Percentiles rank a stretch among this genome's conserved stretches.
These are phyloP conservation scores for Aspergillus hiratsukae DNA, from an alignment of 2,329 filamentous ascomycete genomes.

Conservation along the genomic window DNA sequence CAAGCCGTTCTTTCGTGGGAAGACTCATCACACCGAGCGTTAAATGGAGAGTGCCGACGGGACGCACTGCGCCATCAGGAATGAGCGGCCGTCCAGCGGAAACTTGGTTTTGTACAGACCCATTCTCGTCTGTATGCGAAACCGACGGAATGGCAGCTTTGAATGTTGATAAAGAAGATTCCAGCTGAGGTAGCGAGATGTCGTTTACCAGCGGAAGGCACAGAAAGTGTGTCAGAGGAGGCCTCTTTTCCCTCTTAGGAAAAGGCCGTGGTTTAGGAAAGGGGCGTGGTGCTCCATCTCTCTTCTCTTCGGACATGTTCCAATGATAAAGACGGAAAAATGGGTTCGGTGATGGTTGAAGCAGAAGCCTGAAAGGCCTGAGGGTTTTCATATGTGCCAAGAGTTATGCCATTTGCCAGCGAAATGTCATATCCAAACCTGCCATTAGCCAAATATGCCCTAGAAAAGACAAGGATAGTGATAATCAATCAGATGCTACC, in stretches of 20 bases:
- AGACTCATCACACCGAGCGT: conserved; percentile 85
- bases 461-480: background rate
- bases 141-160: conserved; percentile 48
- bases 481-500: background rate
- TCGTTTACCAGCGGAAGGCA: conserved; percentile 59
- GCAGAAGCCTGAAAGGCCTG: conserved; percentile 2
- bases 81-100: conserved; percentile 44
- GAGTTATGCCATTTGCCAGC: background rate
- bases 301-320: conserved; percentile 5
- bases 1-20: conserved; percentile 45
- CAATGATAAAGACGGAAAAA: background rate
- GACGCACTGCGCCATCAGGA: conserved; percentile 65
- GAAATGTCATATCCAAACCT: background rate
- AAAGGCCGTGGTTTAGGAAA: conserved; percentile 3
- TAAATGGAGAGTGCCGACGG: conserved; percentile 75
- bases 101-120: conserved; percentile 21
- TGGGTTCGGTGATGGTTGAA: background rate
- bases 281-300: background rate
- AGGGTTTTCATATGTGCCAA: conserved; percentile 3
- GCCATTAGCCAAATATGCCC: background rate
- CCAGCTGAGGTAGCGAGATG: conserved; percentile 60
- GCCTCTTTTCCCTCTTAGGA: conserved; percentile 21
- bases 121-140: conserved; percentile 5
- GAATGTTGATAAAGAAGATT: conserved; percentile 59
- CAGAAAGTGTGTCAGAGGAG: conserved; percentile 43